A percentile compares a stretch with the other conserved stretches of the same genome.
These are phyloP conservation scores for Saccharomyces hybrid DNA, from an alignment of 1,139 yeast genomes.

Conservation along the genomic window DNA sequence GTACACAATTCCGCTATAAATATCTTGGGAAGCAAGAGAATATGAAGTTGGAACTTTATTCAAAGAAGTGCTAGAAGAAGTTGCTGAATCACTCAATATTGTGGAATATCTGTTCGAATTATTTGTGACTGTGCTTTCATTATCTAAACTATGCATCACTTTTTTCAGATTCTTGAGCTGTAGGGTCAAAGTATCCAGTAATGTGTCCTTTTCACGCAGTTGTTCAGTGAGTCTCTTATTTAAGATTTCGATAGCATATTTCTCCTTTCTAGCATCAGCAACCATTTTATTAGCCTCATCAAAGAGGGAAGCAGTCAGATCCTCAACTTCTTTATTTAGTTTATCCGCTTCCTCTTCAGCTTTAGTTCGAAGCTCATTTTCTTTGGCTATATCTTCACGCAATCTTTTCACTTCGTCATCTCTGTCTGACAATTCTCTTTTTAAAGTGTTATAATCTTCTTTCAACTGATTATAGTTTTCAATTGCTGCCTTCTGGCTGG, in stretches of 20 bases:
- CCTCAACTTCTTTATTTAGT: conserved; percentile 66
- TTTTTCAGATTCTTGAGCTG: conserved; percentile 65
- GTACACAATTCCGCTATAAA: conserved; percentile 28
- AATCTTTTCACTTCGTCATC: conserved; percentile 33
- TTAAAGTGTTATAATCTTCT: conserved; percentile 19
- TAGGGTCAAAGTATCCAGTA: conserved; percentile 57
- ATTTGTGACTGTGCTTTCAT: conserved; percentile 22
- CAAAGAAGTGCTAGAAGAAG: conserved; percentile 17
- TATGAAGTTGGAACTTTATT: conserved; percentile 13
- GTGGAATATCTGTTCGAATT: conserved; percentile 14
- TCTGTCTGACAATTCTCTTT: conserved; percentile 32
- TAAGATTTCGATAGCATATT: conserved; percentile 44
- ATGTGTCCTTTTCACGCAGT: conserved; percentile 60
- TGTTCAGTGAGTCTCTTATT: conserved; percentile 51
- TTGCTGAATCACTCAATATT: conserved; percentile 12
- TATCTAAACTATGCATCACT: conserved; percentile 42
- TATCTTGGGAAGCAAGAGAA: conserved; percentile 10
- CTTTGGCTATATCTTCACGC: conserved; percentile 30
- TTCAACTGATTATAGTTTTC: conserved; percentile 14
- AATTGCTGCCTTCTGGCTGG: conserved; percentile 14
- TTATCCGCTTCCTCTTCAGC: conserved; percentile 54
- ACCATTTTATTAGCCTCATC: conserved; percentile 80
- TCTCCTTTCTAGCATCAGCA: conserved; percentile 56
- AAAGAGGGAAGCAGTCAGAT: conserved; percentile 63
- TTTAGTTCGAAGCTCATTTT: conserved; percentile 36